phyloP scores from a whole-genome alignment of 495 filamentous ascomycete species.

The Schizothecium vesticola region DNA sequence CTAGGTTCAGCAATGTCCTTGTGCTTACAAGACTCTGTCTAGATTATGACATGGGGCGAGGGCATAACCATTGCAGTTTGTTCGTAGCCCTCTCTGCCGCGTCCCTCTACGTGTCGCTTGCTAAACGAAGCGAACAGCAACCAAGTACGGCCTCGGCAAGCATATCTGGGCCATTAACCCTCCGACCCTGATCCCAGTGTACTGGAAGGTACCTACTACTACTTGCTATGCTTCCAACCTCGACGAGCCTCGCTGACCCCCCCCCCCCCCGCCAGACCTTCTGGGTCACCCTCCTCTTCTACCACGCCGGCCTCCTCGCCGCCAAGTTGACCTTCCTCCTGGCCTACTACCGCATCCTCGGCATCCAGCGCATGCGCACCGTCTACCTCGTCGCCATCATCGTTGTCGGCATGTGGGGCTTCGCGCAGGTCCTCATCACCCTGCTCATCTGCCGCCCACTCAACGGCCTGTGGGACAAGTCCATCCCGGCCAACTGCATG shows the following conservation, averaged over 20 bases:
- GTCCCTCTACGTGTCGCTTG: not conserved
- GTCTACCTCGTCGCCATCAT: slow-evolving; percentile 25
- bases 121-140: not conserved
- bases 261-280: slow-evolving; percentile 23
- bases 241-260: too few species aligned
- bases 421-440: slow-evolving; percentile 35
- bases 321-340: slow-evolving; percentile 40
- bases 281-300: slow-evolving; percentile 40
- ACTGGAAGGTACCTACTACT: slow-evolving; percentile 8
- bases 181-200: not conserved
- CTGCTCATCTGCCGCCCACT: slow-evolving; percentile 36
- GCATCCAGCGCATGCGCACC: slow-evolving; percentile 25
- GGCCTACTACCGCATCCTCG: slow-evolving; percentile 39
- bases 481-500: slow-evolving; percentile 41
- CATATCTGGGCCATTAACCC: slow-evolving; percentile 3
- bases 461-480: slow-evolving; percentile 34
- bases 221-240: too few species aligned
- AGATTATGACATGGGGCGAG: slow-evolving; percentile 4
- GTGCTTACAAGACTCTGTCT: slow-evolving; percentile 10
- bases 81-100: too few species aligned
- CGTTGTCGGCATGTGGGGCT: slow-evolving; percentile 21
- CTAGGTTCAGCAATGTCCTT: slow-evolving; percentile 13
- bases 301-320: slow-evolving; percentile 34
- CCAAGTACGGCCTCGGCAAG: slow-evolving; percentile 2
- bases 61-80: slow-evolving; percentile 6